Evolutionary conservation across 192 early-diverging fungal genomes (phyloP).

Genomic region (Linnemannia schmuckeri): DNA sequence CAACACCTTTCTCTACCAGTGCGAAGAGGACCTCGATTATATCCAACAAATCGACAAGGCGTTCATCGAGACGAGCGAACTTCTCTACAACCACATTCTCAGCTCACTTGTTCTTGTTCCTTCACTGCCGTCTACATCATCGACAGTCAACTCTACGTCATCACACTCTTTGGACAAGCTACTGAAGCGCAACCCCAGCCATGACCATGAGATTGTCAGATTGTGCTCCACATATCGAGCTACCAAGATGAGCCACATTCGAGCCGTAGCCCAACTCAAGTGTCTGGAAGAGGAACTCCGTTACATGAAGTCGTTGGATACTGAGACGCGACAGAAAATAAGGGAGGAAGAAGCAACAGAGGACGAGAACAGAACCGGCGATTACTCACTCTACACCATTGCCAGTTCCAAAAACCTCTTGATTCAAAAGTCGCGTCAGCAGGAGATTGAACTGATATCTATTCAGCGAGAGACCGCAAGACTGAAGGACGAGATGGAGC

Average conservation of each 20-base stretch:
- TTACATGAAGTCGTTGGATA: slow-evolving; percentile 34
- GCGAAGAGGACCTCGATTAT: slow-evolving; percentile 17
- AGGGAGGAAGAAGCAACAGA: neutral
- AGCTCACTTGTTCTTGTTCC: no score
- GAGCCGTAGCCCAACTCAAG: slow-evolving; percentile 46
- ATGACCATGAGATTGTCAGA: slow-evolving; percentile 38
- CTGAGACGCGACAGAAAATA: neutral
- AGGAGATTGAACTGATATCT: slow-evolving; percentile 50
- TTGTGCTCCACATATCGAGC: slow-evolving; percentile 50
- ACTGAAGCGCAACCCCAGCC: slow-evolving; percentile 19
- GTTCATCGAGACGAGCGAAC: neutral
- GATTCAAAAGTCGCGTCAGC: slow-evolving; percentile 36
- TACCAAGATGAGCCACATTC: slow-evolving; percentile 54
- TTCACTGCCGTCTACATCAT: neutral
- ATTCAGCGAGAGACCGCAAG: slow-evolving; percentile 37
- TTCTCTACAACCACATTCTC: slow-evolving; percentile 8
- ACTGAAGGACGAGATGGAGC: slow-evolving; percentile 40
- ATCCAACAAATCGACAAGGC: slow-evolving; percentile 26
- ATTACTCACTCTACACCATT: slow-evolving; percentile 24
- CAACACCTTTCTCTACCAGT: slow-evolving; percentile 30
- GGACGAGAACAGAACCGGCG: slow-evolving; percentile 12
- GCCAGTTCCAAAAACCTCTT: slow-evolving; percentile 30
- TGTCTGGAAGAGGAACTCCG: slow-evolving; percentile 32
- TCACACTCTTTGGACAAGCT: neutral
- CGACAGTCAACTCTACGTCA: neutral